phyloP scores from a whole-genome alignment of 768 basidiomycete species.

The Podaxis sp. region DNA sequence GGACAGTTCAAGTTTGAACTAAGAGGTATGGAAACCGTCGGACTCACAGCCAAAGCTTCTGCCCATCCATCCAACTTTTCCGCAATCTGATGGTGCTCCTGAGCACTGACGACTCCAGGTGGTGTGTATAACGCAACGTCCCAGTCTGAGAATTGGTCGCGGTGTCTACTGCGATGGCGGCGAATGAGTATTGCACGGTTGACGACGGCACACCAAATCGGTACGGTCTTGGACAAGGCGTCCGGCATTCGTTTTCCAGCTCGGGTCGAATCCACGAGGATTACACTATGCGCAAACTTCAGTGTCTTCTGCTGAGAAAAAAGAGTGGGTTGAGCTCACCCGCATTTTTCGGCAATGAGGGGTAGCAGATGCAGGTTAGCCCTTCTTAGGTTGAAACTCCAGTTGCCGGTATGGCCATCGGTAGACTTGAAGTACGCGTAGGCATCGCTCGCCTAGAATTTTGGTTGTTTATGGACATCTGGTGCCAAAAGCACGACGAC shows the following conservation, averaged over 20 bases:
- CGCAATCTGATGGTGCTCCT: constrained; percentile 84
- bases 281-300: constrained; percentile 69
- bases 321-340: constrained; percentile 45
- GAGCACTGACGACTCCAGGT: constrained; percentile 60
- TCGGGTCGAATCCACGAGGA: constrained; percentile 91
- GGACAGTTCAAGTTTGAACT: not conserved
- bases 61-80: constrained; percentile 67
- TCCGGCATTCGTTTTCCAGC: constrained; percentile 94
- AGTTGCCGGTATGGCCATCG: constrained; percentile 83
- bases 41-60: constrained; percentile 58
- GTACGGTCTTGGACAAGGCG: constrained; percentile 89
- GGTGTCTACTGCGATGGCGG: constrained; percentile 24
- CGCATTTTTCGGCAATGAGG: constrained; percentile 48
- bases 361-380: constrained; percentile 81
- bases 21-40: not conserved
- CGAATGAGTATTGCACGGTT: constrained; percentile 58
- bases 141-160: constrained; percentile 38
- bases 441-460: constrained; percentile 29
- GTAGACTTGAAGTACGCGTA: constrained; percentile 91
- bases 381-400: constrained; percentile 82
- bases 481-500: not conserved
- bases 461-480: not conserved
- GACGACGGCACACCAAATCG: constrained; percentile 91
- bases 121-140: constrained; percentile 68
- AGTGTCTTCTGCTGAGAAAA: constrained; percentile 54